Evolutionary conservation across 768 basidiomycete species (phyloP).

Genomic region (Lactarius trivialis): DNA sequence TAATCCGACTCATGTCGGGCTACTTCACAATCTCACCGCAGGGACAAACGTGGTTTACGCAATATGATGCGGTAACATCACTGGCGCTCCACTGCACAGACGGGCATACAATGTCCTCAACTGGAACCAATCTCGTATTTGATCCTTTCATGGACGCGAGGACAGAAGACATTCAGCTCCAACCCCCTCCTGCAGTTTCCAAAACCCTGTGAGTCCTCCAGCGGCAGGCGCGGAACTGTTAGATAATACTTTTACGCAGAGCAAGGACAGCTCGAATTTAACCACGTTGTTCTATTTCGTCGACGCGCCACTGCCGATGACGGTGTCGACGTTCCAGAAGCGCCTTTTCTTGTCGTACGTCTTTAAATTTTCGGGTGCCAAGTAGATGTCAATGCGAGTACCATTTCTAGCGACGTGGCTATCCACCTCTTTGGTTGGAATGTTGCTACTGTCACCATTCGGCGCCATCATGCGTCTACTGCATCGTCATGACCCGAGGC

Average conservation of each 20-base stretch:
- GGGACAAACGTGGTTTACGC: slow-evolving; percentile 34
- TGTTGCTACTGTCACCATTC: slow-evolving; percentile 41
- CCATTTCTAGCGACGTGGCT: slow-evolving; percentile 33
- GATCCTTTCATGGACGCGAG: slow-evolving; percentile 38
- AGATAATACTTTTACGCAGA: slow-evolving; percentile 26
- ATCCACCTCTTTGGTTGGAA: slow-evolving; percentile 37
- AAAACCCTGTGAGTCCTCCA: slow-evolving; percentile 40
- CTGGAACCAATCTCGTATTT: slow-evolving; percentile 35
- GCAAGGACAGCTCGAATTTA: slow-evolving; percentile 43
- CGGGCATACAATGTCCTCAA: slow-evolving; percentile 49
- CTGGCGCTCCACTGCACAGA: slow-evolving; percentile 39
- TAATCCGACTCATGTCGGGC: slow-evolving; percentile 38
- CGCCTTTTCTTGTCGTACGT: slow-evolving; percentile 46
- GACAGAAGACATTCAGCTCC: slow-evolving; percentile 40
- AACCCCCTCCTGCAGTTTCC: slow-evolving; percentile 48
- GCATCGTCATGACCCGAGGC: slow-evolving; percentile 40
- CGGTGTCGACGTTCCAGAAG: slow-evolving; percentile 38
- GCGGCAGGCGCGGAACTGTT: neutral
- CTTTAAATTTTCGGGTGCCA: neutral
- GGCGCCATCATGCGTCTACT: slow-evolving; percentile 41
- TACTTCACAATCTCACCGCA: slow-evolving; percentile 35
- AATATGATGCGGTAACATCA: slow-evolving; percentile 38
- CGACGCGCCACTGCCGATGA: slow-evolving; percentile 31
- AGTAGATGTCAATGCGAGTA: neutral
- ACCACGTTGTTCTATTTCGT: slow-evolving; percentile 49